These are phyloP conservation scores for Ophiostoma fasciatum DNA, from an alignment of 2,329 filamentous ascomycete genomes.

Conservation along the genomic window DNA sequence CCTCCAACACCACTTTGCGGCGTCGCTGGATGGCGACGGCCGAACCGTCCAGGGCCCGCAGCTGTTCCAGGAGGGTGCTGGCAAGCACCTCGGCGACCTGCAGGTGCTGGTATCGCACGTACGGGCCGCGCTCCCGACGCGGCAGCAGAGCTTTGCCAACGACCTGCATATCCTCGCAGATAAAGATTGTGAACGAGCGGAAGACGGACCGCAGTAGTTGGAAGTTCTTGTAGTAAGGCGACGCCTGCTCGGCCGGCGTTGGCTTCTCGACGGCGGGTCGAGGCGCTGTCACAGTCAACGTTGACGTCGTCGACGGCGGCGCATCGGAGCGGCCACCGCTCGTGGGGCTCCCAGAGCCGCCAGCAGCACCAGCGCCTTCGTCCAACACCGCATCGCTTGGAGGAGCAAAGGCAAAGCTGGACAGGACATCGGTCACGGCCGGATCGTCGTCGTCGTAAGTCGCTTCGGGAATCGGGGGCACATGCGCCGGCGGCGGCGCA, in stretches of 20 bases:
- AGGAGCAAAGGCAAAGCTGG: conserved; percentile 10
- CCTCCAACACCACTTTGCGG: conserved; percentile 67
- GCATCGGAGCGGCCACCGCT: too few relatives aligned
- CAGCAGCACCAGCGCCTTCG: too few relatives aligned
- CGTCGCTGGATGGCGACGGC: conserved; percentile 58
- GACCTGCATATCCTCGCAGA: conserved; percentile 75
- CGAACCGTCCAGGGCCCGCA: conserved; percentile 33
- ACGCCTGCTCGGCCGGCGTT: conserved; percentile 27
- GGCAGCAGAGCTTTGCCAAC: conserved; percentile 69
- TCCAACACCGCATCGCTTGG: conserved; percentile 12
- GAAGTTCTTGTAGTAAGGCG: conserved; percentile 51
- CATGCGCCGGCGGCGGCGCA: neutral
- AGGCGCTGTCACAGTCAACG: too few relatives aligned
- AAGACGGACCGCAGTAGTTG: conserved; percentile 63
- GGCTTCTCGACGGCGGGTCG: conserved; percentile 17
- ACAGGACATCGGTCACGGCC: conserved; percentile 5
- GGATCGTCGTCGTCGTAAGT: conserved; percentile 5
- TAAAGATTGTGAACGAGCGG: conserved; percentile 60
- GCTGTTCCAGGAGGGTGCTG: conserved; percentile 51
- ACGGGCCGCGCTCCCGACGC: conserved; percentile 56
- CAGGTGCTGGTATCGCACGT: conserved; percentile 36
- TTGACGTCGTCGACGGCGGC: too few relatives aligned
- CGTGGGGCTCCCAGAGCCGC: too few relatives aligned
- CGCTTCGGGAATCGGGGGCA: neutral
- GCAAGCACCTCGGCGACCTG: conserved; percentile 52